These are phyloP conservation scores for Zalaria sp. DNA, from an alignment of 2,329 filamentous ascomycete species.

Conservation along the genomic window DNA sequence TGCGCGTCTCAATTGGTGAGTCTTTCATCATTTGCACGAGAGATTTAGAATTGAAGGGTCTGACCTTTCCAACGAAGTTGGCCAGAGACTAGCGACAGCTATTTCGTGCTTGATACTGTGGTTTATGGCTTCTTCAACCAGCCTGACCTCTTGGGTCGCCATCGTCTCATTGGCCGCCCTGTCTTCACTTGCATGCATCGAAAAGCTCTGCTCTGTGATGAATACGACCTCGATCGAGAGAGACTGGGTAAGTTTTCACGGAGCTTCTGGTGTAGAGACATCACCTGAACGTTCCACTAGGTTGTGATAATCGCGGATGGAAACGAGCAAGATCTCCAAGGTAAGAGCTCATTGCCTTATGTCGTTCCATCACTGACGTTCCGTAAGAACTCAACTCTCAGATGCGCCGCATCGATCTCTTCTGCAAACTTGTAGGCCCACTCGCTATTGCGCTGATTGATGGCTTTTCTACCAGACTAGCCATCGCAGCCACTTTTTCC, in stretches of 20 bases:
- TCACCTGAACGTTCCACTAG: constrained; percentile 5
- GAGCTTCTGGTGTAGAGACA: not conserved
- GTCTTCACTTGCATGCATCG: constrained; percentile 48
- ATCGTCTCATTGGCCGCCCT: constrained; percentile 17
- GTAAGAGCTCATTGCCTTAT: constrained; percentile 3
- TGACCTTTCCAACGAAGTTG: constrained; percentile 8
- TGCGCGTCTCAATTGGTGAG: constrained; percentile 23
- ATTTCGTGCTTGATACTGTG: constrained; percentile 9
- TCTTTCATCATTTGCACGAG: not conserved
- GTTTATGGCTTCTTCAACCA: constrained; percentile 4
- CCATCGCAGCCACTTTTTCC: constrained; percentile 34
- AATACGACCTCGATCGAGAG: constrained; percentile 57
- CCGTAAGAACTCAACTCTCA: constrained; percentile 36
- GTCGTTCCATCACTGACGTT: constrained; percentile 7
- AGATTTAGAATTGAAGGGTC: not conserved
- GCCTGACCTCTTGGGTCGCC: constrained; percentile 2
- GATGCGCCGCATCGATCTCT: constrained; percentile 46
- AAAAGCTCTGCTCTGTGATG: constrained; percentile 51
- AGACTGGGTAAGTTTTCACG: constrained; percentile 41
- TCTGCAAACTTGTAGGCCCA: constrained; percentile 43
- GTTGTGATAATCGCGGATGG: constrained; percentile 37
- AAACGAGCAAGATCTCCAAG: constrained; percentile 15
- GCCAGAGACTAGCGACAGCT: constrained; percentile 16
- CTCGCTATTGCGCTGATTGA: constrained; percentile 37
- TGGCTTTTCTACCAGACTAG: constrained; percentile 30